Base-by-base conservation (phyloP, 2,329 filamentous ascomycete genomes). In the Ascochyta pisi region DNA sequence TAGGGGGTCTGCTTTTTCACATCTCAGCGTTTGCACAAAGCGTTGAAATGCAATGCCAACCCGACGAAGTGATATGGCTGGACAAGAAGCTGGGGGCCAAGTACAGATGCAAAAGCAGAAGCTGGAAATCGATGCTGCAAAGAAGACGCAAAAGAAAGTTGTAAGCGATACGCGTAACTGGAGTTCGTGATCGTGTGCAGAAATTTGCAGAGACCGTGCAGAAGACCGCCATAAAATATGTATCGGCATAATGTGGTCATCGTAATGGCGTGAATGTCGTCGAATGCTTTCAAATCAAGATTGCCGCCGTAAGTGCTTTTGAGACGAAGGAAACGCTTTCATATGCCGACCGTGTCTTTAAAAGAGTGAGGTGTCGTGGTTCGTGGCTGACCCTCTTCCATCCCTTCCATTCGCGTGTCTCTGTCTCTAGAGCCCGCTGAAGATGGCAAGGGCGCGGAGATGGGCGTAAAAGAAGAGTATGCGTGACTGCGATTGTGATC, bases 301-400 rank as follows among this genome's bases (percentile, higher is more conserved):
- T 68, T 73, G 69, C 72, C 72, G 63, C 73, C 72, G 62, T 70
- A 64, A 51, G 65, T 71, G 66, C 70, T 75, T 74, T 73, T 74
- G 58, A 65, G 64, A 71, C 67, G 65, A 68, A 73, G 65, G 67
- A 66, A 75, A 75, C 63, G 68, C 63, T 66, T 61, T 75, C 68
- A 76, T 63, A 77, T 77, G 71, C 74, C 74, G 67, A 77, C 74
- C 45, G 74, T 77, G 60, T 77, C 74, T 74, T 77, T 77, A 67
- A 77, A 77, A 63, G 74, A 77, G 60, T 72, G 74, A 68, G 74
- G 74, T 67, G 74, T 77, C 47, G 73, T 74, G 29, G 71, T 76
- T 56, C 73, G 73, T 62, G 67, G 69, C 43, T 74, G 73, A 50
- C 69, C 64, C 60, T 76, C 73, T 64, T 75, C 72, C 19, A 73